A percentile compares a stretch with the other conserved stretches of the same genome.
Conservation (phyloP, 257 asterid species). For the Solanum sitiens region DNA sequence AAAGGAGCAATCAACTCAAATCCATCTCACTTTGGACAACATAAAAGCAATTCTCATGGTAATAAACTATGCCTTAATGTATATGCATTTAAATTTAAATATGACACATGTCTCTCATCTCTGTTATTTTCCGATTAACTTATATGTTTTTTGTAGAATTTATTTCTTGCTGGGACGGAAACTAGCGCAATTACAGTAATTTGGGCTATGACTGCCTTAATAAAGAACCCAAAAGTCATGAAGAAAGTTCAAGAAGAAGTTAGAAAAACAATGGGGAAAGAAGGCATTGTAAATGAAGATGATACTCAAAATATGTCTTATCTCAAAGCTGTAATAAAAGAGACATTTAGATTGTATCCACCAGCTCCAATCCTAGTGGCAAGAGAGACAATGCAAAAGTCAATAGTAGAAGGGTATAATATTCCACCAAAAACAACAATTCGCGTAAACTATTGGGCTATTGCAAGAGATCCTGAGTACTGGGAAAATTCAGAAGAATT, state of each 20-base stretch:
- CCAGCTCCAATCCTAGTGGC: background rate
- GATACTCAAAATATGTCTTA: background rate
- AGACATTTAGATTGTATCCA: background rate
- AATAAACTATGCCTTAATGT: background rate
- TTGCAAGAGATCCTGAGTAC: too few species aligned
- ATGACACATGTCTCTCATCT: too few species aligned
- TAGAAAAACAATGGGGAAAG: background rate
- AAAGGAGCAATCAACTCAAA: background rate
- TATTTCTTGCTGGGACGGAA: background rate
- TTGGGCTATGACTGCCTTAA: background rate
- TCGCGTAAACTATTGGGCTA: too few species aligned
- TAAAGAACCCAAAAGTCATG: background rate
- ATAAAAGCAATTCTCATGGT: slow-evolving; percentile 15
- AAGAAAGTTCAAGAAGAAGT: background rate
- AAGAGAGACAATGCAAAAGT: background rate
- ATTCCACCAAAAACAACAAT: too few species aligned
- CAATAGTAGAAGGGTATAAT: background rate
- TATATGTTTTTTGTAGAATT: background rate
- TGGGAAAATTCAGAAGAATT: background rate
- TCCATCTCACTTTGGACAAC: slow-evolving; percentile 1
- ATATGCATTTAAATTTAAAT: background rate
- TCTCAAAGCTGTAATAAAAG: too few species aligned
- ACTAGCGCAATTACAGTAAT: background rate
- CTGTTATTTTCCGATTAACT: background rate
- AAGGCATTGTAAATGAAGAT: background rate